Conservation (phyloP, 495 filamentous ascomycete genomes). For the Hyaloscypha bicolor region DNA sequence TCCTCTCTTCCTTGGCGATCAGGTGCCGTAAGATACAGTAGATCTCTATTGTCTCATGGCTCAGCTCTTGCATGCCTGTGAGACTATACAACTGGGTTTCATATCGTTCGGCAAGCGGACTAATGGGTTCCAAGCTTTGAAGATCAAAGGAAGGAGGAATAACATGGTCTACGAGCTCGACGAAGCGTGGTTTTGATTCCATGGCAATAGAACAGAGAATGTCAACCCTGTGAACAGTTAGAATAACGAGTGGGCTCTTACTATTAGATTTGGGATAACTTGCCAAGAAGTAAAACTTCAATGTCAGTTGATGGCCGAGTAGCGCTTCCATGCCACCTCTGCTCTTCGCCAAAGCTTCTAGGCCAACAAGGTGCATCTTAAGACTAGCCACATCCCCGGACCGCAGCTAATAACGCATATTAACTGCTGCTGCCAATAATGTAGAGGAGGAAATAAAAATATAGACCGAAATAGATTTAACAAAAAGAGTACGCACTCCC, state of each 20-base stretch:
- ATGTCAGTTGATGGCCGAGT: not conserved
- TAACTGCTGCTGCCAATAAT: no score
- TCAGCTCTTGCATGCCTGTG: not conserved
- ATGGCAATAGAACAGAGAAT: not conserved
- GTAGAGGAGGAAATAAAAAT: no score
- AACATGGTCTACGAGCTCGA: not conserved
- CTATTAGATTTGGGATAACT: not conserved
- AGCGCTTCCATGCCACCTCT: not conserved
- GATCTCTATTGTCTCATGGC: not conserved
- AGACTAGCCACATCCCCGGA: no score
- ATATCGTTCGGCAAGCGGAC: not conserved
- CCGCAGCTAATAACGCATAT: no score
- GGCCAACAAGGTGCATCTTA: no score
- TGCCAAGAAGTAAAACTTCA: not conserved
- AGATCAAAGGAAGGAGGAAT: not conserved
- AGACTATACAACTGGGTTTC: not conserved
- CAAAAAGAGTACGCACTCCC: no score
- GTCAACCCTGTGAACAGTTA: not conserved
- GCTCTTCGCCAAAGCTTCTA: no score
- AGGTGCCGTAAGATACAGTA: not conserved
- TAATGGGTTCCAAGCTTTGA: not conserved
- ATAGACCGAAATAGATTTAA: no score
- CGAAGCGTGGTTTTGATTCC: not conserved
- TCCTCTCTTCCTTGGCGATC: not conserved
- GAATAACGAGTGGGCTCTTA: not conserved